phyloP scores from a whole-genome alignment of 148 eudicot species.

The Fagopyrum homotropicum region DNA sequence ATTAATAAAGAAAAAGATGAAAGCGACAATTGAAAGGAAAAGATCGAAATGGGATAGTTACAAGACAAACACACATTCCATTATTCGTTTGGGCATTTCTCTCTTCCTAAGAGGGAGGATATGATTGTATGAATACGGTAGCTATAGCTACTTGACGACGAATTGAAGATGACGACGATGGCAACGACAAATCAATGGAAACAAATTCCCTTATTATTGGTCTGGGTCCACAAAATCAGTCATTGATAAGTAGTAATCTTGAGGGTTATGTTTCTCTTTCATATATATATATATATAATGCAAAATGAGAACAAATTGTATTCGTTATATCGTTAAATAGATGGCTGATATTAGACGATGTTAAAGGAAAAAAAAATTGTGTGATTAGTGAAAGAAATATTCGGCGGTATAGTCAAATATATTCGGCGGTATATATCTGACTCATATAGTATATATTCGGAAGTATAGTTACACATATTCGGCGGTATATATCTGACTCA shows the following conservation, averaged over 20 bases:
- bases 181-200: neutral
- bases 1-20: neutral
- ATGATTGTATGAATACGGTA: neutral
- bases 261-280: conserved; percentile 4
- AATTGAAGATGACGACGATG: neutral
- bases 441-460: too few species aligned
- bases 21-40: neutral
- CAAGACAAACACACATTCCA: neutral
- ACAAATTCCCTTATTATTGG: neutral
- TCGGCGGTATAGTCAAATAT: too few species aligned
- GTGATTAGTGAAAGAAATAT: too few species aligned
- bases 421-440: too few species aligned
- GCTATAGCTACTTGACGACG: neutral
- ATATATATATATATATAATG: neutral
- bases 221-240: conserved; percentile 9
- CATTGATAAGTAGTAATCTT: neutral
- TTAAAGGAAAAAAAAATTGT: too few species aligned
- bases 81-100: conserved; percentile 8
- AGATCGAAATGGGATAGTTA: neutral
- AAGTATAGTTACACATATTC: too few species aligned
- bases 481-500: too few species aligned
- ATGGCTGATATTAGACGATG: too few species aligned
- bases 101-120: conserved; percentile 2
- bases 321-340: too few species aligned
- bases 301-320: too few species aligned